Base-by-base conservation (phyloP, 1,139 yeast species). In the Hyphopichia pseudoburtonii region DNA sequence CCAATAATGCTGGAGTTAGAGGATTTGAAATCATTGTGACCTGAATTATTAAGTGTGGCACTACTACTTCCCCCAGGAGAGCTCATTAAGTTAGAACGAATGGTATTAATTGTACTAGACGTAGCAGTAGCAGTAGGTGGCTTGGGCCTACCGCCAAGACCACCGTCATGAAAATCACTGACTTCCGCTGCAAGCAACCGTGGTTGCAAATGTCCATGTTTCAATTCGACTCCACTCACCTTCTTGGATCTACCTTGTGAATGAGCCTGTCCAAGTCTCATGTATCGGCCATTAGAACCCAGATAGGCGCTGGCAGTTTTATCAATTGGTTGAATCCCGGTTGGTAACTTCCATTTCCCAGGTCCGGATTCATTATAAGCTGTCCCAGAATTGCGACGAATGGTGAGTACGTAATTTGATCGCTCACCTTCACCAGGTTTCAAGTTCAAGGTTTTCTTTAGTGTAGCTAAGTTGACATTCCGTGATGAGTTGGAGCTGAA, bases 141-240 rank as follows among this genome's bases (percentile, higher is more conserved):
- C 25, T 23, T 15, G 35, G 35, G 32, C 38, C 28, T 14, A 36
- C 21, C 23, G 35, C 50, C 61, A 41, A 79, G 30, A 39, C 27
- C 25, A 36, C 18, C 21, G 33, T 51, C 61, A 41, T 79, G 86
- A 28, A 71, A 78, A 41, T 84, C 89, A 44, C 82, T 92, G 22
- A 85, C 82, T 57, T 86, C 95, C 11, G 85, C 79, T 1, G 92
- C 92, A 42, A 86, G 65, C 56, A 85, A 69, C 39, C 89, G 72
- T n/a, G 86, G 87, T 37, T 80, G 77, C 46, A 84, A 68, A 52
- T 80, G 87, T 3, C 90, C 86, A 54, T 85, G 92, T 45, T 83
- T 80, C 51, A 84, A 73, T 44, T 82, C 89, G 43, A 80, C 78
- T 4, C 79, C 79, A 35, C 76, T 69, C 9, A 63, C 55, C 49